Conservation (phyloP, 2,329 filamentous ascomycete genomes). For the Epichloe bromicola region DNA sequence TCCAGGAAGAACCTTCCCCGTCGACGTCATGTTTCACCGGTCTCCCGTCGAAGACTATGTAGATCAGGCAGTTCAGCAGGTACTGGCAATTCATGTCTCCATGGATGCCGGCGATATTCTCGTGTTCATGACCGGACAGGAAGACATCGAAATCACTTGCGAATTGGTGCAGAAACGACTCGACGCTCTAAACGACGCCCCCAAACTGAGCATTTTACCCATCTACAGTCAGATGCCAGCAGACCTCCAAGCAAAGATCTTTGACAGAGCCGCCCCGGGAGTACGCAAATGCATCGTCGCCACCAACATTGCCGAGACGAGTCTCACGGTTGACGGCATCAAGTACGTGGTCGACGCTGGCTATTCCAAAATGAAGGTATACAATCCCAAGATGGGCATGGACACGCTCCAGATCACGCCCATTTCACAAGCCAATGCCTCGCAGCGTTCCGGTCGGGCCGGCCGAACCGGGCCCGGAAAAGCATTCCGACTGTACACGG, state of each 20-base stretch:
- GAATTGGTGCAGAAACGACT: constrained; percentile 82
- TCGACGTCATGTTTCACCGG: constrained; percentile 90
- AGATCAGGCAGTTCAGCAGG: constrained; percentile 90
- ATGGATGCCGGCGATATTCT: constrained; percentile 88
- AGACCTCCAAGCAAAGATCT: constrained; percentile 94
- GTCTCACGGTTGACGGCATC: constrained; percentile 94
- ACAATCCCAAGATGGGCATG: constrained; percentile 99
- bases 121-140: constrained; percentile 98
- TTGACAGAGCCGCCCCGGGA: constrained; percentile 78
- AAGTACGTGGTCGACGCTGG: constrained; percentile 98
- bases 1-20: constrained; percentile 88
- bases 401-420: constrained; percentile 96
- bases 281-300: constrained; percentile 96
- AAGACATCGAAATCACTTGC: constrained; percentile 95
- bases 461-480: constrained; percentile 92
- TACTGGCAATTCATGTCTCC: constrained; percentile 89
- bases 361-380: constrained; percentile 95
- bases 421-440: constrained; percentile 91
- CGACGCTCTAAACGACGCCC: constrained; percentile 81
- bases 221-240: constrained; percentile 99
- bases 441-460: constrained; percentile 84
- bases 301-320: constrained; percentile 97
- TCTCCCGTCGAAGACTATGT: constrained; percentile 97
- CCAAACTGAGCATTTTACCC: constrained; percentile 84
- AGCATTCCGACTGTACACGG: constrained; percentile 86